Evolutionary conservation across 768 basidiomycete genomes (phyloP).

Genomic region (Leucosporidium scottii): DNA sequence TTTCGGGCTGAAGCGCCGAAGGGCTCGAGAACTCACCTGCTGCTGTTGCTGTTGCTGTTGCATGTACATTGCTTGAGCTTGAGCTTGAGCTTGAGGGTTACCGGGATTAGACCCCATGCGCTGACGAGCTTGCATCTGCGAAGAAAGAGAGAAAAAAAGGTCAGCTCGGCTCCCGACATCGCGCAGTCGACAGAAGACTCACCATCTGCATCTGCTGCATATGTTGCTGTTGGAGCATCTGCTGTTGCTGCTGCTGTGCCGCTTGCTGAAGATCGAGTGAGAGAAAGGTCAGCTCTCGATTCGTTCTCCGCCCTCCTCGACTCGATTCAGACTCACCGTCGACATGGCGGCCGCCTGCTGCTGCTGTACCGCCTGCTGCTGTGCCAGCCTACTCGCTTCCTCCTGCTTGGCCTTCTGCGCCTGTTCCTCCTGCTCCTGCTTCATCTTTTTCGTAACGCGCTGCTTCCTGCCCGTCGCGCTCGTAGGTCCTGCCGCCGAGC

Average conservation of each 20-base stretch:
- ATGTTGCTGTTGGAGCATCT: neutral
- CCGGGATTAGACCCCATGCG: neutral
- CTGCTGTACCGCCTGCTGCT: neutral
- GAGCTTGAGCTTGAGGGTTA: neutral
- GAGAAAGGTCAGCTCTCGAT: too few relatives aligned
- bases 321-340: neutral
- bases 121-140: neutral
- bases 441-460: neutral
- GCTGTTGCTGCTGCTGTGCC: too few relatives aligned
- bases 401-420: slow-evolving; percentile 1
- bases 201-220: neutral
- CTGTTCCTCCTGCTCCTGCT: neutral
- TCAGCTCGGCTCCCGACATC: neutral
- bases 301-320: too few relatives aligned
- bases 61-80: neutral
- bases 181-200: neutral
- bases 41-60: slow-evolving; percentile 8
- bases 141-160: neutral
- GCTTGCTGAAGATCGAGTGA: too few relatives aligned
- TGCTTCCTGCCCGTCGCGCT: neutral
- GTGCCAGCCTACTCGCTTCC: neutral
- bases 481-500: neutral
- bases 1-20: too few relatives aligned
- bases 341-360: neutral
- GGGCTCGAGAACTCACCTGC: neutral